phyloP scores from a whole-genome alignment of 257 asterid species.

The Fraxinus excelsior region DNA sequence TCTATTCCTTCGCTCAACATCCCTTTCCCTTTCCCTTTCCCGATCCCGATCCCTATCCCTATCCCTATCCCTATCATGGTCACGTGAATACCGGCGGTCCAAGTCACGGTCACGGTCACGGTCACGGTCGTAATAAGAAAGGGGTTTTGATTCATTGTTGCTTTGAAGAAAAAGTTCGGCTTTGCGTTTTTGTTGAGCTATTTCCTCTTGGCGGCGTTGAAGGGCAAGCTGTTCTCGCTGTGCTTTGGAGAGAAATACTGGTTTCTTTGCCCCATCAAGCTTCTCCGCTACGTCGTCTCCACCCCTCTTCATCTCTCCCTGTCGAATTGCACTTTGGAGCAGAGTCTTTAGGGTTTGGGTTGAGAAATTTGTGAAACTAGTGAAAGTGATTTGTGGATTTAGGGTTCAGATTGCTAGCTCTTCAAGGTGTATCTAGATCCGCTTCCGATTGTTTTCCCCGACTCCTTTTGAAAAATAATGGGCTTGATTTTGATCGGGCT shows the following conservation, averaged over 20 bases:
- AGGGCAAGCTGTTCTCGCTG: background rate
- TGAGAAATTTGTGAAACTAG: too few relatives aligned
- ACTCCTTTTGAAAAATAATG: too few relatives aligned
- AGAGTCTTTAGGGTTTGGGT: background rate
- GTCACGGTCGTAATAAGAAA: constrained; percentile 12
- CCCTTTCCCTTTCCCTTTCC: background rate
- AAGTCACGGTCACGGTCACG: background rate
- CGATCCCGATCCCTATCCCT: background rate
- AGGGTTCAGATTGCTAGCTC: too few relatives aligned
- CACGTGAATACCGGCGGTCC: background rate
- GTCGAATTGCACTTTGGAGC: background rate
- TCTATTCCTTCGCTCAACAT: background rate
- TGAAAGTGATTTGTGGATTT: too few relatives aligned
- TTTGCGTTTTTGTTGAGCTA: background rate
- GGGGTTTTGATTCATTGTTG: background rate
- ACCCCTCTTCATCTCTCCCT: background rate
- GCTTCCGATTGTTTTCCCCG: too few relatives aligned
- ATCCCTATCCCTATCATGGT: background rate
- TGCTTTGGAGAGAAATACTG: background rate
- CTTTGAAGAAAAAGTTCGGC: background rate
- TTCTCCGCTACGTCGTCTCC: background rate
- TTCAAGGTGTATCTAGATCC: too few relatives aligned
- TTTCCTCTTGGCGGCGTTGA: background rate
- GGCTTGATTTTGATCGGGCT: too few relatives aligned
- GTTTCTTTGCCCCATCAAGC: background rate